Conservation (phyloP, 129 eudicot species). For the Centella asiatica region DNA sequence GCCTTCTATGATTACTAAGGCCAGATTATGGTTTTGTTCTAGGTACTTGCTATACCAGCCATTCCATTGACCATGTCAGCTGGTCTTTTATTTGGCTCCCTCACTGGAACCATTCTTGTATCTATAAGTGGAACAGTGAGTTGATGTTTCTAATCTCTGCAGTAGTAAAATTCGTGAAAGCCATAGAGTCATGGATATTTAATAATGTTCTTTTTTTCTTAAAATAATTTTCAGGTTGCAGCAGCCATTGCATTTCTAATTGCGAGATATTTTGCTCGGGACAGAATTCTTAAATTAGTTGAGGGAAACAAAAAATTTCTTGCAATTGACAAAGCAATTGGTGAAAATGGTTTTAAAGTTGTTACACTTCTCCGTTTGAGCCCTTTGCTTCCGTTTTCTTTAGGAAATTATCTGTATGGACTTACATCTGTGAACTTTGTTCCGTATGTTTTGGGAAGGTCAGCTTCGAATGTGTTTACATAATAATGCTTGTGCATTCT, state of each 20-base stretch:
- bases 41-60: constrained; percentile 98
- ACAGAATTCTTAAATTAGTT: constrained; percentile 88
- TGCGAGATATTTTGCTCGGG: constrained; percentile 99
- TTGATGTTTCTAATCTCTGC: constrained; percentile 2
- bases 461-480: constrained; percentile 18
- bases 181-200: not conserved
- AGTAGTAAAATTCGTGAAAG: not conserved
- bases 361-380: constrained; percentile 98
- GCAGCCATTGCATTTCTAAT: constrained; percentile 92
- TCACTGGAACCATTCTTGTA: constrained; percentile 85
- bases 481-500: not conserved
- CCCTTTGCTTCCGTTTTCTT: constrained; percentile 96
- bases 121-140: constrained; percentile 97
- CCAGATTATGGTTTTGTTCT: constrained; percentile 3
- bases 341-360: constrained; percentile 95
- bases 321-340: constrained; percentile 99
- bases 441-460: constrained; percentile 97
- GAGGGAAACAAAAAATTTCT: constrained; percentile 96
- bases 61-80: constrained; percentile 97
- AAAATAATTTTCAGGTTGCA: constrained; percentile 60
- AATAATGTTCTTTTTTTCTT: constrained; percentile 1
- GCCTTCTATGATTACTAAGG: not conserved
- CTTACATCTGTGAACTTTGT: constrained; percentile 92
- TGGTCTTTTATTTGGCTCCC: constrained; percentile 85
- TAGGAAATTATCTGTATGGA: constrained; percentile 95